Evolutionary conservation across 306 rosid species (phyloP).

Genomic region (Hylodesmum podocarpum): DNA sequence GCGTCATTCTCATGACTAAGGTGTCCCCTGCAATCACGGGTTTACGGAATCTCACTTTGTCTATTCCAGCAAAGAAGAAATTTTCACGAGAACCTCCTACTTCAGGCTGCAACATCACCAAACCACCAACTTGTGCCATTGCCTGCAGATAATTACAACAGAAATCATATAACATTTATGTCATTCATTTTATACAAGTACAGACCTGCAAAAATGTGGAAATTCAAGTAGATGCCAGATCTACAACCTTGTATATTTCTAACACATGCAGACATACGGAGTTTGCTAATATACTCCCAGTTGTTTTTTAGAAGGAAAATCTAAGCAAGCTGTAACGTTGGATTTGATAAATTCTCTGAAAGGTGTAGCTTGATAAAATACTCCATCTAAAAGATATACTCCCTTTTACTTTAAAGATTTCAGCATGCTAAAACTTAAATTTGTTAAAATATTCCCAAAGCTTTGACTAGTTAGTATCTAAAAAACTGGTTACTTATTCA

Average conservation of each 20-base stretch:
- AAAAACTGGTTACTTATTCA: background rate
- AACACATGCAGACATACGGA: background rate
- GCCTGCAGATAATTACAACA: slow-evolving; percentile 51
- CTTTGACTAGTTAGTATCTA: background rate
- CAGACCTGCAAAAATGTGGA: background rate
- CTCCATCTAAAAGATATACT: background rate
- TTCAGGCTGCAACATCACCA: slow-evolving; percentile 90
- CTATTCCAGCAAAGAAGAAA: slow-evolving; percentile 94
- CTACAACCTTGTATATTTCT: background rate
- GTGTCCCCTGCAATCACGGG: slow-evolving; percentile 95
- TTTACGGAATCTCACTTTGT: slow-evolving; percentile 86
- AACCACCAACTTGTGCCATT: slow-evolving; percentile 95
- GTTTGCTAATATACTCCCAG: background rate
- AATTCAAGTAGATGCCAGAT: background rate
- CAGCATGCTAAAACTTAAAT: background rate
- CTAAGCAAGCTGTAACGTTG: background rate
- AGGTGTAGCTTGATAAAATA: background rate
- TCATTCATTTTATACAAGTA: background rate
- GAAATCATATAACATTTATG: background rate
- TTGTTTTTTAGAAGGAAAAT: background rate
- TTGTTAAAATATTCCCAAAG: background rate
- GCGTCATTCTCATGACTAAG: slow-evolving; percentile 91
- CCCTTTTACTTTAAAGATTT: background rate
- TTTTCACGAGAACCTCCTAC: slow-evolving; percentile 82
- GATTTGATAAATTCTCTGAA: background rate